Conservation (phyloP, 2,329 filamentous ascomycete genomes). For the Venturia effusa region DNA sequence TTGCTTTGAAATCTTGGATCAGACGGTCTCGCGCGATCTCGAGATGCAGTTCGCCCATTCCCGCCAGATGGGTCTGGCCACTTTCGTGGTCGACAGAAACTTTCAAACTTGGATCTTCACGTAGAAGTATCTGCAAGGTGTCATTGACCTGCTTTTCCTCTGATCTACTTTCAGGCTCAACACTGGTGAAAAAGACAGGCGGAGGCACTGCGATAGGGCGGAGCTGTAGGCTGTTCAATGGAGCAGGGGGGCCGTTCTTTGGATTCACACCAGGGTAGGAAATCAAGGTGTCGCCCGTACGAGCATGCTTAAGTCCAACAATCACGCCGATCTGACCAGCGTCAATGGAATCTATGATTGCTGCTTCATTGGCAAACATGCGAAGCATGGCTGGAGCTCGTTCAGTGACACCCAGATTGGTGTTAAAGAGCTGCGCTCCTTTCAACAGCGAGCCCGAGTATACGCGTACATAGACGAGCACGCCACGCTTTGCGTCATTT, state of each 20-base stretch:
- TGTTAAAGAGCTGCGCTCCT: conserved; percentile 74
- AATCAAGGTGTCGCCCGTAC: conserved; percentile 87
- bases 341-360: conserved; percentile 69
- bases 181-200: conserved; percentile 91
- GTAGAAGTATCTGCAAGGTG: conserved; percentile 63
- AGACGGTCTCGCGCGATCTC: conserved; percentile 86
- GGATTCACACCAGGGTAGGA: conserved; percentile 53
- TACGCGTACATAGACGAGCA: conserved; percentile 83
- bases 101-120: conserved; percentile 87
- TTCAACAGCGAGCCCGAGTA: conserved; percentile 74
- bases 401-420: conserved; percentile 69
- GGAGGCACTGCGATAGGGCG: conserved; percentile 82
- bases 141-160: conserved; percentile 73
- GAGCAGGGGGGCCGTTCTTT: conserved; percentile 53
- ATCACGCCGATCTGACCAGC: conserved; percentile 92
- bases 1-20: conserved; percentile 79
- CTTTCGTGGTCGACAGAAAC: conserved; percentile 79
- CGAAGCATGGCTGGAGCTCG: conserved; percentile 71
- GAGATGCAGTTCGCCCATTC: conserved; percentile 92
- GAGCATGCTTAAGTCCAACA: conserved; percentile 76
- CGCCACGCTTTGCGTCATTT: conserved; percentile 72
- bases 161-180: conserved; percentile 67
- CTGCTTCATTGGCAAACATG: conserved; percentile 79
- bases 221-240: conserved; percentile 66
- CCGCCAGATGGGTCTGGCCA: conserved; percentile 84